A percentile compares a stretch with the other conserved stretches of the same genome.
Evolutionary conservation across 306 rosid species (phyloP).

Genomic region (Comarum palustre): DNA sequence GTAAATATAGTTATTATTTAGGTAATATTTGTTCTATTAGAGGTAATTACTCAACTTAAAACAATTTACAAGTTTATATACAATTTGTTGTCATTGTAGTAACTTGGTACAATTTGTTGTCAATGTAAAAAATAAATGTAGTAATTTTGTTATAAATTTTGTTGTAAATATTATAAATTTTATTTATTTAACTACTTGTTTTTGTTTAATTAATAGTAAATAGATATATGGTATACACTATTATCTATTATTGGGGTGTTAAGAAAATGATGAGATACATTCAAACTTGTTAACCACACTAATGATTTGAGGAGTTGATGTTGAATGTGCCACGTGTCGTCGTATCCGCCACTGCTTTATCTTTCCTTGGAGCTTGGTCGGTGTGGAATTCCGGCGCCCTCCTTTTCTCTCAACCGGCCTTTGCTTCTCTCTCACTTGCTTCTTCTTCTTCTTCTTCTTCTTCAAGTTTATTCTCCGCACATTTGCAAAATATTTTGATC

Average conservation of each 20-base stretch:
- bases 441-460: slow-evolving; percentile 6
- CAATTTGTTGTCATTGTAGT: too few relatives aligned
- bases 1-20: too few relatives aligned
- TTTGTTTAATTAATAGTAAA: too few relatives aligned
- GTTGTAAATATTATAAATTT: too few relatives aligned
- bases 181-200: too few relatives aligned
- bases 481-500: slow-evolving; percentile 14
- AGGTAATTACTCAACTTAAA: too few relatives aligned
- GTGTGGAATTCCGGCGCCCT: slow-evolving; percentile 84
- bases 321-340: slow-evolving; percentile 61
- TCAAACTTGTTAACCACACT: background rate
- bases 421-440: slow-evolving; percentile 7
- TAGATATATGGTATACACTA: too few relatives aligned
- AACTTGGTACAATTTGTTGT: too few relatives aligned
- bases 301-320: slow-evolving; percentile 35
- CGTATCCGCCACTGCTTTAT: slow-evolving; percentile 66
- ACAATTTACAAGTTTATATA: too few relatives aligned
- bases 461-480: slow-evolving; percentile 10
- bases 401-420: slow-evolving; percentile 39
- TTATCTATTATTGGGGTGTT: slow-evolving; percentile 19
- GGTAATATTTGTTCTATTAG: too few relatives aligned
- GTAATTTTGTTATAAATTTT: too few relatives aligned
- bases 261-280: slow-evolving; percentile 35
- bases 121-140: too few relatives aligned
- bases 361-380: slow-evolving; percentile 70